Evolutionary conservation across 345 rosid species (phyloP).

Genomic region (Dipteronia dyeriana): DNA sequence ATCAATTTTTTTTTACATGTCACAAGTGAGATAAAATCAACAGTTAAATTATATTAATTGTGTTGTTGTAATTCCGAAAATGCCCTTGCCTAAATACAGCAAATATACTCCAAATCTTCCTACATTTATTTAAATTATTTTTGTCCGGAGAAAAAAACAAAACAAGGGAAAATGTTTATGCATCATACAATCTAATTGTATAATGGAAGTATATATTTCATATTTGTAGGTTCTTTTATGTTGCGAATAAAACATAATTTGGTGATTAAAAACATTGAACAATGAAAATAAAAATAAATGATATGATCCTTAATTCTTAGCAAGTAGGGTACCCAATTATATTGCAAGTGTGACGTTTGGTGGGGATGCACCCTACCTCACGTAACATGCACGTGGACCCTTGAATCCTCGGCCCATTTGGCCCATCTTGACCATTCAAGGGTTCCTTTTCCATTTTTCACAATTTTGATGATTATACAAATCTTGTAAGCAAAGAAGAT

Average conservation of each 20-base stretch:
- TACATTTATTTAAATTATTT: neutral
- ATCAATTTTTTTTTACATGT: neutral
- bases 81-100: constrained; percentile 24
- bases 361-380: constrained; percentile 35
- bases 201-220: neutral
- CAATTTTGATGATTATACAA: neutral
- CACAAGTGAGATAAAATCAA: neutral
- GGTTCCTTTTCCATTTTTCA: neutral
- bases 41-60: neutral
- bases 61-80: neutral
- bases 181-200: constrained; percentile 3
- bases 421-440: constrained; percentile 34
- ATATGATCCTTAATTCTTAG: constrained; percentile 43
- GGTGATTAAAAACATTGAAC: neutral
- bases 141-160: constrained; percentile 25
- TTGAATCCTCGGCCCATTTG: neutral
- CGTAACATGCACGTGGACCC: constrained; percentile 40
- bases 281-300: constrained; percentile 14
- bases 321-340: constrained; percentile 31
- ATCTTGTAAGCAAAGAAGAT: neutral
- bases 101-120: constrained; percentile 29
- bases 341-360: constrained; percentile 16
- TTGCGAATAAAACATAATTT: neutral
- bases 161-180: neutral
- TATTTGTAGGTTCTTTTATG: neutral